phyloP scores from a whole-genome alignment of 2,329 filamentous ascomycete genomes.

The Atkinsonella texensis region DNA sequence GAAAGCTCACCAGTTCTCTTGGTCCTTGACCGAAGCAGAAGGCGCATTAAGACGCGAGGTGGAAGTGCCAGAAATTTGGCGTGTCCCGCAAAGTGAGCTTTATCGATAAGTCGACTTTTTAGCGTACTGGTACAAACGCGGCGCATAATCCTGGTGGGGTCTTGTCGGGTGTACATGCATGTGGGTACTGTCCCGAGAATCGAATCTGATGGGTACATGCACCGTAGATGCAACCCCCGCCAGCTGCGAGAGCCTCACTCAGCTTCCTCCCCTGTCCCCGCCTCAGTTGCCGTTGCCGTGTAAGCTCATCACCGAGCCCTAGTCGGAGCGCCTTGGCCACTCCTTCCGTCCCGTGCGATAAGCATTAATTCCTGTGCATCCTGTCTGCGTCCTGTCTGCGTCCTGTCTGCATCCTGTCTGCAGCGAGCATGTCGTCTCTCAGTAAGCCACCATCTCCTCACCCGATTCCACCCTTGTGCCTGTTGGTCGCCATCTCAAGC shows the following conservation, averaged over 20 bases:
- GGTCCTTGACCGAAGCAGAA: neutral
- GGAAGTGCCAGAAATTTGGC: neutral
- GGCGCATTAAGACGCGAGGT: neutral
- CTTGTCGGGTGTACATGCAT: neutral
- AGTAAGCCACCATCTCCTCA: constrained; percentile 1
- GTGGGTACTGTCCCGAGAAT: neutral
- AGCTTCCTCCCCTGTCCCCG: neutral
- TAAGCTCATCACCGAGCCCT: neutral
- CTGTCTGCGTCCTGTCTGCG: no score
- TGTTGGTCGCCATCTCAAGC: neutral
- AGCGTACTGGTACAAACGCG: no score
- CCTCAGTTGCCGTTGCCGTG: no score
- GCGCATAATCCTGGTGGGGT: no score
- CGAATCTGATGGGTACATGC: no score
- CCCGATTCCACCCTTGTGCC: neutral
- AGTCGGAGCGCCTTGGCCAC: neutral
- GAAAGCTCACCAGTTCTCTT: neutral
- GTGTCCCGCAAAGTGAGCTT: neutral
- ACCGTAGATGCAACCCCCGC: no score
- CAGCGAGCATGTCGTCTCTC: constrained; percentile 5
- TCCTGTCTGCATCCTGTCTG: neutral
- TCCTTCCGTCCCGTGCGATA: neutral
- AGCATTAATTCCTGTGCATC: neutral
- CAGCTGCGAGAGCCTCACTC: neutral
- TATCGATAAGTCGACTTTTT: constrained; percentile 6